phyloP scores from a whole-genome alignment of 2,329 filamentous ascomycete species.

The Penicillium sclerotigenum region DNA sequence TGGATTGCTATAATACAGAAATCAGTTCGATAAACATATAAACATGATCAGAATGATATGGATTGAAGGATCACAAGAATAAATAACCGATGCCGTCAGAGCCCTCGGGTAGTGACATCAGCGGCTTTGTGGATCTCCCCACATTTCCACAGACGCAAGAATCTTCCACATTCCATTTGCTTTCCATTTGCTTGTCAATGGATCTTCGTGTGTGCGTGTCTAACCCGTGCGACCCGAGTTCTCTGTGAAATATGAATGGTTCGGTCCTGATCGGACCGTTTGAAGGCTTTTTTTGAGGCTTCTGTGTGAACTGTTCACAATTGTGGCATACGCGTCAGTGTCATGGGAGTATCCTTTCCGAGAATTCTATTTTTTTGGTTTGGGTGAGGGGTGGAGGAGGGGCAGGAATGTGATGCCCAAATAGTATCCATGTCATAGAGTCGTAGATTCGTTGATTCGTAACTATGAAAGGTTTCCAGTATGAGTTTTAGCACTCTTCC shows the following conservation, averaged over 20 bases:
- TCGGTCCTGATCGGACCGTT: too few species aligned
- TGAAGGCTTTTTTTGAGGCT: background rate
- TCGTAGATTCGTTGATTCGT: background rate
- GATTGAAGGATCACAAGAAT: background rate
- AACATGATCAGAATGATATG: background rate
- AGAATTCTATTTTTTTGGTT: background rate
- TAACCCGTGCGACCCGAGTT: background rate
- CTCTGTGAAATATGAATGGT: background rate
- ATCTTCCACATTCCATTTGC: background rate
- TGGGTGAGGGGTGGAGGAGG: too few species aligned
- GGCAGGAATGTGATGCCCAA: background rate
- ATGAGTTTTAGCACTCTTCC: background rate
- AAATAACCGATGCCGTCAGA: background rate
- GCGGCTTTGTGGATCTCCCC: slow-evolving; percentile 2
- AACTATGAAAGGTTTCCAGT: background rate
- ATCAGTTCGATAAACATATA: background rate
- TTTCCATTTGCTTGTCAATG: too few species aligned
- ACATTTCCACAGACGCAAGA: background rate
- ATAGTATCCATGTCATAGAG: background rate
- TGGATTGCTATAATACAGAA: background rate
- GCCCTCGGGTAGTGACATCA: slow-evolving; percentile 2
- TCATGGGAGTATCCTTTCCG: background rate
- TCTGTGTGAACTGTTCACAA: background rate
- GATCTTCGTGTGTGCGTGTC: background rate
- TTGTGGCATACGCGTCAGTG: background rate